Conservation (phyloP, 1,284 basidiomycete genomes). For the Heterobasidion occidentale region DNA sequence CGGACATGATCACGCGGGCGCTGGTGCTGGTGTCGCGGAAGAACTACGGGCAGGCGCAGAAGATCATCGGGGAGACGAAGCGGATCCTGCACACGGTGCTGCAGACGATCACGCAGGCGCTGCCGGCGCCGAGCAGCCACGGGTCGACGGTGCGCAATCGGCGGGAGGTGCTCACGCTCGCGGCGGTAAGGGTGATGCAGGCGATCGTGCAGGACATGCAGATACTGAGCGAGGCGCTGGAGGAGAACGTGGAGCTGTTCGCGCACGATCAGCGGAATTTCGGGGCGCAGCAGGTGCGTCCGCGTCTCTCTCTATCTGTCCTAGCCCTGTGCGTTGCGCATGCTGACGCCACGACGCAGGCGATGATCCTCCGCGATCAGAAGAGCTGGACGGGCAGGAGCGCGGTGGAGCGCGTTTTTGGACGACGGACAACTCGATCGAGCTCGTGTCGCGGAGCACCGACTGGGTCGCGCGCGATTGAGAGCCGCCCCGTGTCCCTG, state of each 20-base stretch:
- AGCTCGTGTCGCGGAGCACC: slow-evolving; percentile 71
- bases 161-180: slow-evolving; percentile 65
- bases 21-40: slow-evolving; percentile 83
- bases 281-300: slow-evolving; percentile 81
- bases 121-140: slow-evolving; percentile 44
- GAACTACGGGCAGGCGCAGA: slow-evolving; percentile 81
- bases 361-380: slow-evolving; percentile 88
- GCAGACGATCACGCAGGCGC: slow-evolving; percentile 66
- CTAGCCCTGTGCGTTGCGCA: slow-evolving; percentile 7
- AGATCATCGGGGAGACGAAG: slow-evolving; percentile 84
- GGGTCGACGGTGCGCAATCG: slow-evolving; percentile 51
- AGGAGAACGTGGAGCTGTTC: slow-evolving; percentile 85
- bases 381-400: slow-evolving; percentile 87
- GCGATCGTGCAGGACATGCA: slow-evolving; percentile 83
- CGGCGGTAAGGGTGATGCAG: slow-evolving; percentile 71
- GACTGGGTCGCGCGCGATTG: slow-evolving; percentile 78
- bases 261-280: slow-evolving; percentile 87
- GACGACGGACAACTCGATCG: slow-evolving; percentile 80
- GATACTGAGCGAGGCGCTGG: slow-evolving; percentile 74
- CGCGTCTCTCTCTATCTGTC: slow-evolving; percentile 7
- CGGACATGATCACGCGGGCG: slow-evolving; percentile 92
- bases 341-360: slow-evolving; percentile 33
- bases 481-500: background rate
- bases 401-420: slow-evolving; percentile 81
- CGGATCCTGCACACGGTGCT: slow-evolving; percentile 80